Evolutionary conservation across 2,329 filamentous ascomycete genomes (phyloP).

Genomic region (Aspergillus sergii): DNA sequence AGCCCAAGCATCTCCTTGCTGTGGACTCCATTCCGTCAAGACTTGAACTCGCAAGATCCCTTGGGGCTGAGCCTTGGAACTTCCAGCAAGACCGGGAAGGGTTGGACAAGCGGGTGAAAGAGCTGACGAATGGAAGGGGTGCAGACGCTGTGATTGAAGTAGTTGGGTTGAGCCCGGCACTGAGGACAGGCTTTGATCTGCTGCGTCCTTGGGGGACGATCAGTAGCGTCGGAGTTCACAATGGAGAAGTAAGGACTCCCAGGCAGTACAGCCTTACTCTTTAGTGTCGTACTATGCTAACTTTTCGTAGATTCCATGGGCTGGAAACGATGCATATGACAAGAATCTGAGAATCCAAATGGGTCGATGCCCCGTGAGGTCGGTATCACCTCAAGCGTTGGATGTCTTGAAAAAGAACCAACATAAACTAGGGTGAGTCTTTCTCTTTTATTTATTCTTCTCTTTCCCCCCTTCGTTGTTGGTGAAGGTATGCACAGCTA

Average conservation of each 20-base stretch:
- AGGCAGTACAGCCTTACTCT: not conserved
- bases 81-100: constrained; percentile 68
- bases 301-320: constrained; percentile 63
- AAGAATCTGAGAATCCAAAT: constrained; percentile 76
- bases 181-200: constrained; percentile 71
- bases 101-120: constrained; percentile 69
- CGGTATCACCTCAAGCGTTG: constrained; percentile 68
- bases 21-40: constrained; percentile 77
- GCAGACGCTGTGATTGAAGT: constrained; percentile 85
- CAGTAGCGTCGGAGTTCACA: constrained; percentile 76
- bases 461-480: not conserved
- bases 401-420: constrained; percentile 67
- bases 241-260: constrained; percentile 60
- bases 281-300: constrained; percentile 21
- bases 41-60: constrained; percentile 68
- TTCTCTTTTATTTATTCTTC: not conserved
- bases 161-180: constrained; percentile 69
- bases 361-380: constrained; percentile 75
- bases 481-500: constrained; percentile 16
- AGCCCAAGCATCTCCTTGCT: constrained; percentile 75
- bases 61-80: constrained; percentile 84
- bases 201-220: constrained; percentile 73
- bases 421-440: constrained; percentile 63
- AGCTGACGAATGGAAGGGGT: constrained; percentile 76
- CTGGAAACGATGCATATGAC: constrained; percentile 62